Base-by-base conservation (phyloP, 1,284 basidiomycete genomes). In the Omphalotus olearius region DNA sequence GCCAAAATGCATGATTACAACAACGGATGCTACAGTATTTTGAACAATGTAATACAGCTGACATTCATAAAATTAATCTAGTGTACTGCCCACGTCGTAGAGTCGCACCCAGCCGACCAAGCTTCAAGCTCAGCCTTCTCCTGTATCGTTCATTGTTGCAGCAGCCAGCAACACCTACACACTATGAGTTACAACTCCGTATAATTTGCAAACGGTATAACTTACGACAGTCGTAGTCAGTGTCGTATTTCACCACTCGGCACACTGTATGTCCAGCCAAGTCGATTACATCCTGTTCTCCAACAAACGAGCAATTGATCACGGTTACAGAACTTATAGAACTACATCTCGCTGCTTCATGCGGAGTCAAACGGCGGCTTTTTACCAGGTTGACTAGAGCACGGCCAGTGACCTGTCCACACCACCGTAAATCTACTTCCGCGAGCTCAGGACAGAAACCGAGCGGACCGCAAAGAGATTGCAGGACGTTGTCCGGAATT, bases 371-470 rank as follows among this genome's bases (percentile, higher is more conserved):
- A n/a, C n/a, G n/a, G 10, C 41, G 16, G 37, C 37, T 37, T 18
- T 59, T 62, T 38, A 79, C 77, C 14, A 83, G 64, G 37, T 74
- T 66, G 30, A 79, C 79, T 38, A 84, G 62, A 14, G 75, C 74
- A 1, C 58, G 59, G n/a, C 48, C 48, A 16, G 40, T 44, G 11
- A 85, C 60, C 57, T 79, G 73, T 10, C 75, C 72, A 57, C 82
- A 85, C 82, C 81, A 85, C 20, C 81, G 72, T 43, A 85, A 63
- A 60, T 84, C 80, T 45, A 86, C 61, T 41, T 64, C 65, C 38
- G 63, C 61, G 25, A 85, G 71, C 47, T 60, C 63, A 17, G 78
- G 81, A 54, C 80, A 84, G 14, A 73, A 59, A 3, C 70, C 72
- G 10, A 53, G 56, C n/a, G 69, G 66, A 2, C 74, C 73, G 26